Evolutionary conservation across 1,284 basidiomycete genomes (phyloP).

Genomic region (Moniliophthora roreri): DNA sequence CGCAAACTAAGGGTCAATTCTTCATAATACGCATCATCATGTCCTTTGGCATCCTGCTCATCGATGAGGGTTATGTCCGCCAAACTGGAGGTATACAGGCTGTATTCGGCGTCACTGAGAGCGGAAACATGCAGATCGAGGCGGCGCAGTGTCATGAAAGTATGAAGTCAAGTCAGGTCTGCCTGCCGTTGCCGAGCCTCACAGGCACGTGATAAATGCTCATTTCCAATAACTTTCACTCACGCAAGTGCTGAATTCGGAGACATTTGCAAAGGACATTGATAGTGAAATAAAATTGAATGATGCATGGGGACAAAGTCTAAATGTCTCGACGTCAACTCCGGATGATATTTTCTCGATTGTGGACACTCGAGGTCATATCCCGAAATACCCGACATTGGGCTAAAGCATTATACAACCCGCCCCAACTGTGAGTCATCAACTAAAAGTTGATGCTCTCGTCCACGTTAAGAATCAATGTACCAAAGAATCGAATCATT

Average conservation of each 20-base stretch:
- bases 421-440: no score
- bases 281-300: no score
- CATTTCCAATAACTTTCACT: no score
- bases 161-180: not conserved
- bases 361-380: no score
- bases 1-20: conserved; percentile 51
- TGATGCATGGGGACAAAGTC: no score
- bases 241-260: no score
- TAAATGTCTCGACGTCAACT: no score
- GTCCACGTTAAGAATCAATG: conserved; percentile 17
- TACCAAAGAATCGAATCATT: conserved; percentile 16
- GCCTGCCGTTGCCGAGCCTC: not conserved
- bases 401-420: no score
- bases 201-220: not conserved
- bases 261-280: no score
- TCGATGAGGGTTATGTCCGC: conserved; percentile 49
- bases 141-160: conserved; percentile 40
- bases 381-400: no score
- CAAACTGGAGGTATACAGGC: conserved; percentile 59
- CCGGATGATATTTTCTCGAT: no score
- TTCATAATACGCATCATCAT: conserved; percentile 52
- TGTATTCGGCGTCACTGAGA: conserved; percentile 69
- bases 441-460: conserved; percentile 9
- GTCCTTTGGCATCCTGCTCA: conserved; percentile 22
- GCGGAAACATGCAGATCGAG: conserved; percentile 71